phyloP scores from a whole-genome alignment of 2,329 filamentous ascomycete species.

The Xylariaceae sp. region DNA sequence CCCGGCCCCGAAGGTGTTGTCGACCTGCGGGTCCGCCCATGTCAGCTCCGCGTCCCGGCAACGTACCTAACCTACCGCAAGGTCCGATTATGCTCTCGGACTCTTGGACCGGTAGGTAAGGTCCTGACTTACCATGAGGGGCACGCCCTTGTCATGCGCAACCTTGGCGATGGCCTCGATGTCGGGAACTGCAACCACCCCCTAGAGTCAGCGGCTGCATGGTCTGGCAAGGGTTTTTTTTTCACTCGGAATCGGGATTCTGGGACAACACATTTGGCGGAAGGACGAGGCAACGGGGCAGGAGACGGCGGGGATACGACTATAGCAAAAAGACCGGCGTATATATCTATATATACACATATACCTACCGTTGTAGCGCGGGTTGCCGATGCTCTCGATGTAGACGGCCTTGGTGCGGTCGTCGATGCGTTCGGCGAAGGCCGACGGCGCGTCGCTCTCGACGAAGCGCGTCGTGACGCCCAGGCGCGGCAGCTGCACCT shows the following conservation, averaged over 20 bases:
- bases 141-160: slow-evolving; percentile 62
- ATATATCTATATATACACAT: too few relatives aligned
- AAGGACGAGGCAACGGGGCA: too few relatives aligned
- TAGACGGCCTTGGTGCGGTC: slow-evolving; percentile 91
- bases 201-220: too few relatives aligned
- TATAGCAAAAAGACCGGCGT: too few relatives aligned
- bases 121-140: slow-evolving; percentile 53
- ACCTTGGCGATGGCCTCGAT: slow-evolving; percentile 79
- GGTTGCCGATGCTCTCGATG: slow-evolving; percentile 89
- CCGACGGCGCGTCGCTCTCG: slow-evolving; percentile 68
- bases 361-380: slow-evolving; percentile 85
- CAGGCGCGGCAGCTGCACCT: slow-evolving; percentile 79
- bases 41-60: neutral
- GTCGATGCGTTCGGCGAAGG: slow-evolving; percentile 77
- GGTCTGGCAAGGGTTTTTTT: too few relatives aligned
- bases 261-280: too few relatives aligned
- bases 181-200: too few relatives aligned
- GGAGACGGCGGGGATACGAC: too few relatives aligned
- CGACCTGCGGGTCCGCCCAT: slow-evolving; percentile 51
- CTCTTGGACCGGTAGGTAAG: too few relatives aligned
- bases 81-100: too few relatives aligned
- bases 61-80: slow-evolving; percentile 2
- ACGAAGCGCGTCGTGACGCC: slow-evolving; percentile 87
- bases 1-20: slow-evolving; percentile 93
- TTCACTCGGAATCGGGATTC: too few relatives aligned